Evolutionary conservation across 257 asterid genomes (phyloP).

Genomic region (Solanum ossicruentum): DNA sequence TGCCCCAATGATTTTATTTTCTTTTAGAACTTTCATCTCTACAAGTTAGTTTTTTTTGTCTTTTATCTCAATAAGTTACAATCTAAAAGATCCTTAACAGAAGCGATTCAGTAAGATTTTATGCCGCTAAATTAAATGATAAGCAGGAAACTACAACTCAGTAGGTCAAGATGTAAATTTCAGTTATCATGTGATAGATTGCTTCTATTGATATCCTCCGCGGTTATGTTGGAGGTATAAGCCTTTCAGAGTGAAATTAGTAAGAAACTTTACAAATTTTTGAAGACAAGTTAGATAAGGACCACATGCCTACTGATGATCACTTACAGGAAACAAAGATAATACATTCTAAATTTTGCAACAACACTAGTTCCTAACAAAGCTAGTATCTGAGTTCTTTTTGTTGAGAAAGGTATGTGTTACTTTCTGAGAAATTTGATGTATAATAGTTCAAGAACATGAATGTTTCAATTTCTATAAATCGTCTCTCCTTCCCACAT

Average conservation of each 20-base stretch:
- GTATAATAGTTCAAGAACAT: not conserved
- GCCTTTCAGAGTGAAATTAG: not conserved
- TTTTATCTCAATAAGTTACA: not conserved
- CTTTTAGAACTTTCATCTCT: not conserved
- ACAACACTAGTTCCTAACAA: not conserved
- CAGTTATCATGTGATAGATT: not conserved
- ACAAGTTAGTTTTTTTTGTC: not conserved
- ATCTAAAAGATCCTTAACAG: not conserved
- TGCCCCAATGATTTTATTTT: not conserved
- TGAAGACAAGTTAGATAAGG: not conserved
- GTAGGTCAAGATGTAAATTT: not conserved
- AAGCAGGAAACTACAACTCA: not conserved
- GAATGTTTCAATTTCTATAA: not conserved
- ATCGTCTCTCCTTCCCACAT: not conserved
- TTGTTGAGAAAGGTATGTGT: not conserved
- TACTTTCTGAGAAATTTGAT: not conserved
- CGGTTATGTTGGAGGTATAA: not conserved
- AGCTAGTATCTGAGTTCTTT: not conserved
- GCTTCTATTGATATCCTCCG: not conserved
- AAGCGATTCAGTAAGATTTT: not conserved
- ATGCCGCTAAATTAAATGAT: not conserved
- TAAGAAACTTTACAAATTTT: not conserved
- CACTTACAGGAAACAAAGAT: not conserved
- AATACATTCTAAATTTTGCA: not conserved
- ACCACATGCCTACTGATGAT: not conserved